Conservation (phyloP, 306 rosid species). For the Lagenaria siceraria region DNA sequence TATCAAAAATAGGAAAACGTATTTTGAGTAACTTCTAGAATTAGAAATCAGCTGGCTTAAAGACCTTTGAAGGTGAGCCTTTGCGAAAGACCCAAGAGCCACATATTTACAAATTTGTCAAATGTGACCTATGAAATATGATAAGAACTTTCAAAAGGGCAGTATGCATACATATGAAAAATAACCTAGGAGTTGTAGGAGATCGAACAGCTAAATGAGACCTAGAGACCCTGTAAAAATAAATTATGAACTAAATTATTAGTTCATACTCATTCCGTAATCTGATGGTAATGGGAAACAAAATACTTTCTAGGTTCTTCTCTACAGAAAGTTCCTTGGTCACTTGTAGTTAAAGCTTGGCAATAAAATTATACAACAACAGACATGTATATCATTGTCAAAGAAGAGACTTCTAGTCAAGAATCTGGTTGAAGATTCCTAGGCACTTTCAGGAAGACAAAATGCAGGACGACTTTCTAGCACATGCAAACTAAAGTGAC, state of each 20-base stretch:
- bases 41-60: conserved; percentile 42
- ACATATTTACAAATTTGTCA: background rate
- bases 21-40: conserved; percentile 46
- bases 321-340: background rate
- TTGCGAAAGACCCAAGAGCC: conserved; percentile 17
- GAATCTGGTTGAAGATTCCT: background rate
- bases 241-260: conserved; percentile 5
- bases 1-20: conserved; percentile 15
- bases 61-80: conserved; percentile 42
- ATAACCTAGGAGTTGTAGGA: conserved; percentile 16
- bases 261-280: background rate
- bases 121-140: background rate
- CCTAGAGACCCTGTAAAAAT: conserved; percentile 31
- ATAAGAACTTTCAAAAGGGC: background rate
- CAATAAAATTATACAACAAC: background rate
- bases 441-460: background rate
- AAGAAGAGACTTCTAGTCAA: background rate
- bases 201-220: conserved; percentile 39
- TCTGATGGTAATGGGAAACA: background rate
- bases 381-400: background rate
- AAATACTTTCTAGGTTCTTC: background rate
- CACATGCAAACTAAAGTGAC: background rate
- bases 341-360: background rate
- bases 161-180: background rate
- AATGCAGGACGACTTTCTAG: background rate